These are phyloP conservation scores for Lachnellula arida DNA, from an alignment of 2,329 filamentous ascomycete species.

Conservation along the genomic window DNA sequence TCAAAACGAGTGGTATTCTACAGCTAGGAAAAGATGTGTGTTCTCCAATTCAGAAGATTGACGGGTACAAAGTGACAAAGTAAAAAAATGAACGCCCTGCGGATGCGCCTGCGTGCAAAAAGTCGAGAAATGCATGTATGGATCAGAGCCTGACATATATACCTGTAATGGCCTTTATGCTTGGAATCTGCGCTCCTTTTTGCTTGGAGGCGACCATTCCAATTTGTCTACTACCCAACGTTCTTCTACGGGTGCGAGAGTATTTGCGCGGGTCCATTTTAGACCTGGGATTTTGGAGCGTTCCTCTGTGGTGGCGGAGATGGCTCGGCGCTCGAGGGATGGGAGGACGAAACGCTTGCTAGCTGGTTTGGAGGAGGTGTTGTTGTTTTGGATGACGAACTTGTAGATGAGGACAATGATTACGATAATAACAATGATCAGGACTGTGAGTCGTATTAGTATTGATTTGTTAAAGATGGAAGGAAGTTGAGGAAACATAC, in stretches of 20 bases:
- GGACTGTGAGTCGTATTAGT: conserved; percentile 35
- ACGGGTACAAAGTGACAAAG: neutral
- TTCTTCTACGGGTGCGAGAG: neutral
- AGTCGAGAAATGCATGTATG: neutral
- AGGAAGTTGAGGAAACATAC: conserved; percentile 32
- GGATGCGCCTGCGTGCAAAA: conserved; percentile 2
- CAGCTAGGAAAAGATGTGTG: neutral
- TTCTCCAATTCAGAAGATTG: neutral
- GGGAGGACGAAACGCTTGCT: conserved; percentile 22
- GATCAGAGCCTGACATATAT: conserved; percentile 3
- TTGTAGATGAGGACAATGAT: conserved; percentile 45
- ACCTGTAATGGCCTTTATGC: conserved; percentile 8
- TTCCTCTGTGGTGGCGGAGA: conserved; percentile 7
- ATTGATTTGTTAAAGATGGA: conserved; percentile 1
- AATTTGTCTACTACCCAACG: conserved; percentile 7
- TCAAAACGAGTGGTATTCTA: conserved; percentile 11
- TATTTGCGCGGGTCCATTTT: conserved; percentile 6
- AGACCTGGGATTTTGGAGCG: conserved; percentile 9
- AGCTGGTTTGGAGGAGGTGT: neutral
- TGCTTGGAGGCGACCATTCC: conserved; percentile 7
- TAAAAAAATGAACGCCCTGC: neutral
- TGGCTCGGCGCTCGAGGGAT: conserved; percentile 7
- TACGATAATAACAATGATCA: conserved; percentile 49
- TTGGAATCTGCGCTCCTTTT: conserved; percentile 16
- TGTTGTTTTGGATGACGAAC: conserved; percentile 35